Percentiles rank a stretch among this genome's conserved stretches.
Evolutionary conservation across 352 stramenopile genomes (phyloP).

Genomic region (Globisporangium paroecandrum): DNA sequence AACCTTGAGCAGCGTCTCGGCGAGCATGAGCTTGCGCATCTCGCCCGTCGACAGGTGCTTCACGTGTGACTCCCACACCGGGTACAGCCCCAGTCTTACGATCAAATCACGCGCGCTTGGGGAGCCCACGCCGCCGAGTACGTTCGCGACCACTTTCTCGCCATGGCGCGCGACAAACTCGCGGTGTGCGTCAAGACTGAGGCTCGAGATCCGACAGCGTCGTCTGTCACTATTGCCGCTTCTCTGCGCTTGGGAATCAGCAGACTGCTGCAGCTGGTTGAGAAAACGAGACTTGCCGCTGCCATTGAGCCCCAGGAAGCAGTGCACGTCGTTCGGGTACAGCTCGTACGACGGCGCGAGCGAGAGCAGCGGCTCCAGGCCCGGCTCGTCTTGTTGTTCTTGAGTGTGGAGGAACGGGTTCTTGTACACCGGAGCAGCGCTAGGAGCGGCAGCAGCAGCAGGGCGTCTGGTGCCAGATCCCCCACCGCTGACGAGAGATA

Average conservation of each 20-base stretch:
- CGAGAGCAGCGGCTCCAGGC: conserved; percentile 25
- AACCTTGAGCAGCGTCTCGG: conserved; percentile 70
- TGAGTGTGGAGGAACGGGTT: conserved; percentile 11
- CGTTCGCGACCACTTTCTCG: conserved; percentile 51
- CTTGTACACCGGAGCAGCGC: conserved; percentile 4
- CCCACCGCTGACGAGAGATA: not conserved
- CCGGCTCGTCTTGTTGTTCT: not conserved
- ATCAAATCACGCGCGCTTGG: conserved; percentile 83
- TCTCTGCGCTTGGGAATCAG: not conserved
- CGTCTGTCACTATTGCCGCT: too few species aligned
- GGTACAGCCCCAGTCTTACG: conserved; percentile 91
- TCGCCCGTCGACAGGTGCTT: conserved; percentile 89
- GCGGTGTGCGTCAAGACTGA: conserved; percentile 87
- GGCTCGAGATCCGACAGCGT: conserved; percentile 35
- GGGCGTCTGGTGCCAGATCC: not conserved
- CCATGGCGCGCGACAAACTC: conserved; percentile 66
- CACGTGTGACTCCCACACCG: conserved; percentile 81
- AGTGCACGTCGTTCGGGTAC: conserved; percentile 54
- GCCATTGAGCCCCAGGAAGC: conserved; percentile 67
- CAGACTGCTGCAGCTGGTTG: conserved; percentile 31
- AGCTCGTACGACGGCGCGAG: conserved; percentile 43
- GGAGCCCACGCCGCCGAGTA: conserved; percentile 67
- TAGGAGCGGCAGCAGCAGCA: not conserved
- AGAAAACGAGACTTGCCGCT: conserved; percentile 67
- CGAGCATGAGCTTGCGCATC: conserved; percentile 90